Percentiles rank a stretch among this genome's conserved stretches.
These are phyloP conservation scores for Globisporangium megalacanthum DNA, from an alignment of 352 stramenopile species.

Conservation along the genomic window DNA sequence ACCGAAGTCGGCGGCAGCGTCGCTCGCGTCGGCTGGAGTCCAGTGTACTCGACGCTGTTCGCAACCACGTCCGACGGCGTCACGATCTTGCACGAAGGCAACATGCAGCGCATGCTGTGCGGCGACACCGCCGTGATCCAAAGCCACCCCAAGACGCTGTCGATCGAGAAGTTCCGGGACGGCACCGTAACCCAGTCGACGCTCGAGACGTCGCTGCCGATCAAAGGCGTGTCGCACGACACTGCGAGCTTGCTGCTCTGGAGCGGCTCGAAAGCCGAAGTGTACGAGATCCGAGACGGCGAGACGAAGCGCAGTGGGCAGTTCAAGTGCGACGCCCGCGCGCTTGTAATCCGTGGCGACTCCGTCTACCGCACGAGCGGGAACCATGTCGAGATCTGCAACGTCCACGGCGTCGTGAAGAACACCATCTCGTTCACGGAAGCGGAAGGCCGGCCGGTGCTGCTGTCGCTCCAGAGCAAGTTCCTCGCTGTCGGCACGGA, in stretches of 20 bases:
- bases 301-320: conserved; percentile 47
- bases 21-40: conserved; percentile 64
- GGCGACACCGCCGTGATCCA: conserved; percentile 86
- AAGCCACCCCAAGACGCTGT: conserved; percentile 57
- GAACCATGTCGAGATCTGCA: conserved; percentile 87
- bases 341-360: conserved; percentile 78
- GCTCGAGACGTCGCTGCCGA: conserved; percentile 55
- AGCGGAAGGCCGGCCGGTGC: conserved; percentile 71
- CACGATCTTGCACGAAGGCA: conserved; percentile 80
- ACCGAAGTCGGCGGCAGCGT: conserved; percentile 46
- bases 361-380: conserved; percentile 83
- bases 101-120: conserved; percentile 75
- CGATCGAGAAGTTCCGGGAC: conserved; percentile 74
- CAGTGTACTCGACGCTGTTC: conserved; percentile 53
- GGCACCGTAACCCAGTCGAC: conserved; percentile 62
- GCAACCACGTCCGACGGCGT: conserved; percentile 66
- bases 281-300: conserved; percentile 82
- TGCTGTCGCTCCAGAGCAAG: conserved; percentile 87
- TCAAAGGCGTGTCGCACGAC: conserved; percentile 86
- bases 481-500: conserved; percentile 89
- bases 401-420: conserved; percentile 82
- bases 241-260: conserved; percentile 71
- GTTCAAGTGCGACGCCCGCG: conserved; percentile 71
- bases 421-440: conserved; percentile 89
- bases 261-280: conserved; percentile 80